These are phyloP conservation scores for Vitis hybrid DNA, from an alignment of 177 flowering plant genomes.

Conservation along the genomic window DNA sequence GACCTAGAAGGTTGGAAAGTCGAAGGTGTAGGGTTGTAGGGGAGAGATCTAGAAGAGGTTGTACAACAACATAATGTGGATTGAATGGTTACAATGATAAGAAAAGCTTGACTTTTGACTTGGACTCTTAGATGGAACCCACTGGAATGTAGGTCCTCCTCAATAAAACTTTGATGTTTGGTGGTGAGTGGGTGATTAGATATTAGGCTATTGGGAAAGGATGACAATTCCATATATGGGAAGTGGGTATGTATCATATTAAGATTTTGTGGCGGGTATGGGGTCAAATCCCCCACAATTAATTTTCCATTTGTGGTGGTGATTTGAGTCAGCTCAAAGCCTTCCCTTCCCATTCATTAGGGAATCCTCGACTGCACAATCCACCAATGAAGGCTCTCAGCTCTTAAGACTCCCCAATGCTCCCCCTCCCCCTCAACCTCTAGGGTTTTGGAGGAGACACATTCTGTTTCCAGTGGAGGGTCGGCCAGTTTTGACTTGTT, in stretches of 20 bases:
- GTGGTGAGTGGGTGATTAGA: conserved; percentile 19
- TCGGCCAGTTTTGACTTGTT: conserved; percentile 32
- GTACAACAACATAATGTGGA: conserved; percentile 5
- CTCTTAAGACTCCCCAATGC: neutral
- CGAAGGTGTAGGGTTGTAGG: too few species aligned
- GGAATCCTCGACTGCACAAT: conserved; percentile 17
- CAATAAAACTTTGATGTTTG: neutral
- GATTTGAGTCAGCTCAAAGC: conserved; percentile 22
- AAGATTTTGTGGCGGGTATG: conserved; percentile 25
- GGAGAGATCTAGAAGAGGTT: neutral
- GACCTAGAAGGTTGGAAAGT: neutral
- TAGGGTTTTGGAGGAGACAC: conserved; percentile 9
- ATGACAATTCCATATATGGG: conserved; percentile 26
- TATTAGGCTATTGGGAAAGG: conserved; percentile 17
- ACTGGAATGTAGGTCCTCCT: conserved; percentile 1
- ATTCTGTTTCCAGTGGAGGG: conserved; percentile 17
- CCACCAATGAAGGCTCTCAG: conserved; percentile 27
- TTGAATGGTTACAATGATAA: conserved; percentile 19
- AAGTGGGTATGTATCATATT: conserved; percentile 21
- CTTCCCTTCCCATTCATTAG: conserved; percentile 27
- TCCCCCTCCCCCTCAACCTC: neutral
- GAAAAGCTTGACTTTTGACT: conserved; percentile 21
- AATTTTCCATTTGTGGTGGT: conserved; percentile 18
- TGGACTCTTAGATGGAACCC: conserved; percentile 21
- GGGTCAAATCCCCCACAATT: conserved; percentile 29